phyloP scores from a whole-genome alignment of 345 rosid genomes.

The Populus tremula region DNA sequence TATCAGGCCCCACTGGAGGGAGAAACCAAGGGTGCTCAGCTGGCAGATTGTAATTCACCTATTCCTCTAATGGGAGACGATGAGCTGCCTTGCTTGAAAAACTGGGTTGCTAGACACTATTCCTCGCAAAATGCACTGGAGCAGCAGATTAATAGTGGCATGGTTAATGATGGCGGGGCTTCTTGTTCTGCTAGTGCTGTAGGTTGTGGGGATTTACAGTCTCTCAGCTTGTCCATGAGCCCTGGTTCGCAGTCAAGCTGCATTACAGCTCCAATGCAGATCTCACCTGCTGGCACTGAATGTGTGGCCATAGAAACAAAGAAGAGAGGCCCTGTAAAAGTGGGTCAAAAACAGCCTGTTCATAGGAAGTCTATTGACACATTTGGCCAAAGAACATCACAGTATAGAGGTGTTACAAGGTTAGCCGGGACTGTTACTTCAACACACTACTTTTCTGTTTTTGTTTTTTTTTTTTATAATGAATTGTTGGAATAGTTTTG shows the following conservation, averaged over 20 bases:
- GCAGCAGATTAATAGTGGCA: slow-evolving; percentile 26
- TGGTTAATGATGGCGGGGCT: slow-evolving; percentile 23
- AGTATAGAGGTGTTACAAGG: slow-evolving; percentile 97
- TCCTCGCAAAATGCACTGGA: slow-evolving; percentile 28
- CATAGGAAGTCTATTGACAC: slow-evolving; percentile 77
- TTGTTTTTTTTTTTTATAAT: neutral
- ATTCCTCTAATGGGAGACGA: slow-evolving; percentile 29
- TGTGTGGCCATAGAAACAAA: slow-evolving; percentile 44
- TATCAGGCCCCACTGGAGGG: slow-evolving; percentile 36
- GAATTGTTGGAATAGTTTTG: neutral
- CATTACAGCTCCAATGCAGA: slow-evolving; percentile 31
- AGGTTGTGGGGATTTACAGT: slow-evolving; percentile 39
- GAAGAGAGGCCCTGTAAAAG: slow-evolving; percentile 55
- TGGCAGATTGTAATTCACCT: slow-evolving; percentile 31
- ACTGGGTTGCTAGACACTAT: slow-evolving; percentile 44
- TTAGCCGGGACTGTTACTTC: slow-evolving; percentile 13
- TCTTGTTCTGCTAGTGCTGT: slow-evolving; percentile 17
- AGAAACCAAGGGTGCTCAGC: slow-evolving; percentile 27
- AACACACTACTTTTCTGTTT: too few relatives aligned
- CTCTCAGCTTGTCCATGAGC: slow-evolving; percentile 48
- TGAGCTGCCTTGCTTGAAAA: slow-evolving; percentile 33
- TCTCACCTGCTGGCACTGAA: slow-evolving; percentile 33
- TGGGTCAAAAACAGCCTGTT: slow-evolving; percentile 61
- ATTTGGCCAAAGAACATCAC: slow-evolving; percentile 87
- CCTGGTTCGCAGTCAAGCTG: slow-evolving; percentile 56